Percentiles rank a stretch among this genome's conserved stretches.
Conservation (phyloP, 257 asterid species). For the Fraxinus anomala region DNA sequence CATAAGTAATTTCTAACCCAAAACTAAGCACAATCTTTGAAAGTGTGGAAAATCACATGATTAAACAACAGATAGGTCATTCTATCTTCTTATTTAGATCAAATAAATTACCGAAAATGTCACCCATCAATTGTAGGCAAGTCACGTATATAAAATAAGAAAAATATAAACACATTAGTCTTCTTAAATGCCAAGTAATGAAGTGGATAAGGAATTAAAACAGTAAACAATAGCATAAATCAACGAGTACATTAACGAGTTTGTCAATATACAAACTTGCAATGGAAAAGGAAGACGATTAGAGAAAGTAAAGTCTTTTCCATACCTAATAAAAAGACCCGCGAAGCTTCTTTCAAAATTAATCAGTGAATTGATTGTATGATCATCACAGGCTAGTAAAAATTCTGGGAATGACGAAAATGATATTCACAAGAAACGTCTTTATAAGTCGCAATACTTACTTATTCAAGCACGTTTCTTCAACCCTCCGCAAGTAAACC, state of each 20-base stretch:
- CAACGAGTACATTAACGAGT: not conserved
- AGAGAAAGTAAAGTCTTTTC: not conserved
- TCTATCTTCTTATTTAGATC: not conserved
- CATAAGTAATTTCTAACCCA: not conserved
- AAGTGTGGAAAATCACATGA: not conserved
- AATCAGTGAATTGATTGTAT: not conserved
- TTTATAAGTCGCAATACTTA: not conserved
- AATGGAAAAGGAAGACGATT: not conserved
- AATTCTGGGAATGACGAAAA: not conserved
- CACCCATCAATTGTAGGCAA: not conserved
- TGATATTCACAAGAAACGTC: not conserved
- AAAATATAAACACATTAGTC: not conserved
- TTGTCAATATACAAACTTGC: not conserved
- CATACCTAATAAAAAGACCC: not conserved
- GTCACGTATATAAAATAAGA: slow-evolving; percentile 2
- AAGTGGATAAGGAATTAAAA: not conserved
- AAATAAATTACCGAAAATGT: not conserved
- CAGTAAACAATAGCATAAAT: not conserved
- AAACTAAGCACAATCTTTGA: not conserved
- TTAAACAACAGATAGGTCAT: not conserved
- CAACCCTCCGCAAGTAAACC: not conserved
- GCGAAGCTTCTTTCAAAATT: not conserved
- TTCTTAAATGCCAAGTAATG: not conserved
- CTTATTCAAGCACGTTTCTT: not conserved
- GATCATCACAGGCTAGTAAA: not conserved